A percentile compares a stretch with the other conserved stretches of the same genome.
Conservation (phyloP, 352 stramenopile genomes). For the Globisporangium acanthophoron region DNA sequence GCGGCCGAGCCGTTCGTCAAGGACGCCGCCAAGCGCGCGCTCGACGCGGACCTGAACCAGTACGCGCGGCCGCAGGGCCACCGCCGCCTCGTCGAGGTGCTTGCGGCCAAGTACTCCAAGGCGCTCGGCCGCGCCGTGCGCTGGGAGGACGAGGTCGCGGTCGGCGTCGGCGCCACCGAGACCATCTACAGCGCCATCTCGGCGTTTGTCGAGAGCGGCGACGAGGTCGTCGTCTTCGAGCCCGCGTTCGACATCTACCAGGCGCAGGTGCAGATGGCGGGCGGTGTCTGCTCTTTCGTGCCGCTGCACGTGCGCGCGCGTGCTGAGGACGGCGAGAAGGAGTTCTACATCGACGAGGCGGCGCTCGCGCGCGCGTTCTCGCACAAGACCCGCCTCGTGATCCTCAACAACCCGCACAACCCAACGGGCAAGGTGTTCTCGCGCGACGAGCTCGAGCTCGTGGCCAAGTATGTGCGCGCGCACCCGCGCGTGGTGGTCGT, state of each 20-base stretch:
- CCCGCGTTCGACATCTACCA: constrained; percentile 98
- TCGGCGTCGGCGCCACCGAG: constrained; percentile 93
- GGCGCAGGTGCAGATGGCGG: constrained; percentile 81
- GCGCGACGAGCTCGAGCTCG: constrained; percentile 87
- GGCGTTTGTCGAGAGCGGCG: constrained; percentile 89
- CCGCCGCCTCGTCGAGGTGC: constrained; percentile 66
- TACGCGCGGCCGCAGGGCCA: constrained; percentile 91
- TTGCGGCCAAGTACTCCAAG: constrained; percentile 90
- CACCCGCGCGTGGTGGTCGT: constrained; percentile 91
- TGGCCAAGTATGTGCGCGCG: constrained; percentile 84
- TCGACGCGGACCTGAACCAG: constrained; percentile 93
- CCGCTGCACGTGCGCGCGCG: constrained; percentile 57
- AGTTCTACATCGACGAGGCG: constrained; percentile 83
- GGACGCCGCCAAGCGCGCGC: constrained; percentile 88
- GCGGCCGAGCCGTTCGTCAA: constrained; percentile 92
- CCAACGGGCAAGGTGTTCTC: constrained; percentile 98
- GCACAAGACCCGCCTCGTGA: constrained; percentile 89
- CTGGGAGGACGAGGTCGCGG: constrained; percentile 89
- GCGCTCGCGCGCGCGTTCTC: constrained; percentile 87
- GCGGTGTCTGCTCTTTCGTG: constrained; percentile 76
- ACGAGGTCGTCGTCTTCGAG: constrained; percentile 97
- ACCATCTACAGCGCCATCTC: constrained; percentile 93
- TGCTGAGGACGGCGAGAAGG: constrained; percentile 29
- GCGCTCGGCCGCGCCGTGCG: constrained; percentile 85
- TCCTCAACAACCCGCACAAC: constrained; percentile 99